A percentile compares a stretch with the other conserved stretches of the same genome.
phyloP scores from a whole-genome alignment of 2,329 filamentous ascomycete genomes.

The Ophiostoma ulmi region DNA sequence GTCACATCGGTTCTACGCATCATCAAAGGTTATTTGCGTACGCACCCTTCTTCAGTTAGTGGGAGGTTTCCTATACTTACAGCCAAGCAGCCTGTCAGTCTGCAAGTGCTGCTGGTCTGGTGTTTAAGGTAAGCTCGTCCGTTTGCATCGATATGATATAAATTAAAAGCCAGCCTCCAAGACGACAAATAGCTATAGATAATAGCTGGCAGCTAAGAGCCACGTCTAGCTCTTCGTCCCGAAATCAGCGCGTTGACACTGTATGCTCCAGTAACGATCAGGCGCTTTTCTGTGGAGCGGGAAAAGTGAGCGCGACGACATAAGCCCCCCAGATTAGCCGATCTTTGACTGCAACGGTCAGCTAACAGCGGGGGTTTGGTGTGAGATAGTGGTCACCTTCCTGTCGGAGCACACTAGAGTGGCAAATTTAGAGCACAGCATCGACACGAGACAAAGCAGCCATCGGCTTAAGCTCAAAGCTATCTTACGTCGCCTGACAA shows the following conservation, averaged over 20 bases:
- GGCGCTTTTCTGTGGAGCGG: conserved; percentile 5
- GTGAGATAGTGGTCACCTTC: not conserved
- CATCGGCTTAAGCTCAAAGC: not conserved
- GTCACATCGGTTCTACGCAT: not conserved
- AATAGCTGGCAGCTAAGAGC: not conserved
- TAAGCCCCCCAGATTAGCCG: conserved; percentile 10
- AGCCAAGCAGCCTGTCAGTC: not conserved
- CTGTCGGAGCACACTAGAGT: not conserved
- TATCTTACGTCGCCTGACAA: not conserved
- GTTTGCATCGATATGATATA: not conserved
- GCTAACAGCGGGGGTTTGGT: not conserved
- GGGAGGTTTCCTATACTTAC: not conserved
- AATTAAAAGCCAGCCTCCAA: not conserved
- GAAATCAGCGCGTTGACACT: not conserved
- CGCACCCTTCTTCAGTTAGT: not conserved
- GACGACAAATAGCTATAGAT: not conserved
- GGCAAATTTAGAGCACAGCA: not conserved
- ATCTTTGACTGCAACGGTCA: conserved; percentile 8
- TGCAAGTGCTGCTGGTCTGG: not conserved
- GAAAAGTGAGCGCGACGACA: not conserved
- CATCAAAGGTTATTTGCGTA: not conserved
- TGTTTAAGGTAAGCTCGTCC: not conserved
- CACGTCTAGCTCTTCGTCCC: not conserved
- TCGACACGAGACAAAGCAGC: not conserved
- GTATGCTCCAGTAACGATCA: not conserved